These are phyloP conservation scores for Cenchrus purpureus DNA, from an alignment of 176 grass and related monocot species.

Conservation along the genomic window DNA sequence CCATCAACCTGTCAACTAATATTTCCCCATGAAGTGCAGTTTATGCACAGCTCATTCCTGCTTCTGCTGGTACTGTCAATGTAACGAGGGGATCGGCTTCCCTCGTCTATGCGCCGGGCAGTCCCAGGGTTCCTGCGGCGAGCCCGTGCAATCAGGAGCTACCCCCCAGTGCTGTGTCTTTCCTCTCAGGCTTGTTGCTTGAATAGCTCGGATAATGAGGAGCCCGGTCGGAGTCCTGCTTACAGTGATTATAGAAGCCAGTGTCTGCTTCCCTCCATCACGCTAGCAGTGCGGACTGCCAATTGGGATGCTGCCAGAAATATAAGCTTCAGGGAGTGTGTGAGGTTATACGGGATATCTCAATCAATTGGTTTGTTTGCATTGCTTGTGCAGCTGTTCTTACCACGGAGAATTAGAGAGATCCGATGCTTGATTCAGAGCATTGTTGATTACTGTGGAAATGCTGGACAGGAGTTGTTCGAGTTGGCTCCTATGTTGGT, in stretches of 20 bases:
- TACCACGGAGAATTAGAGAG: conserved; percentile 38
- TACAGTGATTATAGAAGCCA: conserved; percentile 18
- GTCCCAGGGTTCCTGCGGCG: conserved; percentile 36
- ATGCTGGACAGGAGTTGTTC: conserved; percentile 54
- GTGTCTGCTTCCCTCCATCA: conserved; percentile 46
- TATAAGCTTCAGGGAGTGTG: conserved; percentile 62
- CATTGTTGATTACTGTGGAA: conserved; percentile 55
- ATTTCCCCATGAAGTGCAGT: conserved; percentile 35
- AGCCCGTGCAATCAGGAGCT: conserved; percentile 30
- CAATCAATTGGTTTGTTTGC: conserved; percentile 52
- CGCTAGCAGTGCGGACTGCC: conserved; percentile 50
- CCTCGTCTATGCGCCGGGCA: conserved; percentile 32
- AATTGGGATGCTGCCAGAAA: conserved; percentile 51
- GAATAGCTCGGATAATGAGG: conserved; percentile 37
- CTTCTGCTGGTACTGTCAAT: conserved; percentile 25
- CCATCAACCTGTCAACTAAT: not conserved
- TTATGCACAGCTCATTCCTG: not conserved
- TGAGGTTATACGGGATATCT: conserved; percentile 50
- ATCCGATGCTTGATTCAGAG: conserved; percentile 49
- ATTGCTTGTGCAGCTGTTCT: conserved; percentile 50
- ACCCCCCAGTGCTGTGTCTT: not conserved
- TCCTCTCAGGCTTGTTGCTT: conserved; percentile 41
- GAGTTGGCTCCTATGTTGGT: conserved; percentile 51
- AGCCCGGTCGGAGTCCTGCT: conserved; percentile 9
- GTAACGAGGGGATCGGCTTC: not conserved